These are phyloP conservation scores for Drechmeria coniospora DNA, from an alignment of 2,329 filamentous ascomycete genomes.

Conservation along the genomic window DNA sequence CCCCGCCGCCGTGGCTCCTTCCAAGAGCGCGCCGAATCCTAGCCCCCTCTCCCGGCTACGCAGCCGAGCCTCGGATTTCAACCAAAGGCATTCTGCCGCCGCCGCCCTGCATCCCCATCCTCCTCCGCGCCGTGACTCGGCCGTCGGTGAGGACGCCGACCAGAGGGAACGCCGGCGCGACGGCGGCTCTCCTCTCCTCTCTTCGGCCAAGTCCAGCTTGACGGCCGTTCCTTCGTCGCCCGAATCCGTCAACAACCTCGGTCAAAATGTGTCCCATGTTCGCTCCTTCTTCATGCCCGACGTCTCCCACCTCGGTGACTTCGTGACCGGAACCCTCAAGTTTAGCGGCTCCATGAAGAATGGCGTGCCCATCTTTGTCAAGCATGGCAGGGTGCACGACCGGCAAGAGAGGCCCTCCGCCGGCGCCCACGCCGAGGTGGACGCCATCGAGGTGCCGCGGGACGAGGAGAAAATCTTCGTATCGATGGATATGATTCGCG, in stretches of 20 bases:
- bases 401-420: constrained; percentile 17
- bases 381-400: constrained; percentile 35
- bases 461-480: constrained; percentile 44
- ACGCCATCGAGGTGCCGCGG: constrained; percentile 31
- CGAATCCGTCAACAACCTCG: constrained; percentile 16
- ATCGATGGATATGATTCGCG: constrained; percentile 45
- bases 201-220: constrained; percentile 24
- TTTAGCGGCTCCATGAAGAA: constrained; percentile 35
- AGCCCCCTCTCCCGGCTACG: constrained; percentile 24
- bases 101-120: no score
- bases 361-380: constrained; percentile 40
- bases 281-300: constrained; percentile 40
- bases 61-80: no score
- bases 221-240: constrained; percentile 26
- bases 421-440: constrained; percentile 30
- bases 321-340: constrained; percentile 37
- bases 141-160: no score
- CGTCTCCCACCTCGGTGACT: constrained; percentile 39
- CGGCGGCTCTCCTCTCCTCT: constrained; percentile 17
- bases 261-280: constrained; percentile 24
- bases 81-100: no score
- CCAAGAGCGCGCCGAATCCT: constrained; percentile 16
- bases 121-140: constrained; percentile 11
- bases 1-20: constrained; percentile 10
- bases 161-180: constrained; percentile 10